These are phyloP conservation scores for Suillus bovinus DNA, from an alignment of 768 basidiomycete genomes.

Conservation along the genomic window DNA sequence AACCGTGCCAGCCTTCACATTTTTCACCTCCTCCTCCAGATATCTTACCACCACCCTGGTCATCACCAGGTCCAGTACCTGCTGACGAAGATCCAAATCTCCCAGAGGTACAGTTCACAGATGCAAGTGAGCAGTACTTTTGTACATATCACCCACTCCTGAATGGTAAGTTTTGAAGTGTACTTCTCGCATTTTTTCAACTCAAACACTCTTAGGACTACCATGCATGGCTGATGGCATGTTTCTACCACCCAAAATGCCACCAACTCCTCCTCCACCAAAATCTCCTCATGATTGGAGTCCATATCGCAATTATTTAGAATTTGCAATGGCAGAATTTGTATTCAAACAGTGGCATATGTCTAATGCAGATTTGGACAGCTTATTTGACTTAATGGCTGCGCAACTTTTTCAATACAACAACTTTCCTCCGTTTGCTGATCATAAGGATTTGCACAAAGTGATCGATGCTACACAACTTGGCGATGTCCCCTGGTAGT, in stretches of 20 bases:
- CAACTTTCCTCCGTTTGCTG: conserved; percentile 23
- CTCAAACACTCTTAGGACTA: neutral
- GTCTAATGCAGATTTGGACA: conserved; percentile 13
- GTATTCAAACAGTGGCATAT: conserved; percentile 22
- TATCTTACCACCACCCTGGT: neutral
- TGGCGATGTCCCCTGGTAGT: conserved; percentile 33
- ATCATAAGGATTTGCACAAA: conserved; percentile 21
- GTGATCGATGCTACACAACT: conserved; percentile 28
- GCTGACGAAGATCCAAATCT: no score
- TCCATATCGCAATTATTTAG: conserved; percentile 13
- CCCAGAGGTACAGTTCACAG: neutral
- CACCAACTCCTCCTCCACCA: conserved; percentile 8
- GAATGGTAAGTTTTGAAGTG: no score
- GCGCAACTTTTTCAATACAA: conserved; percentile 13
- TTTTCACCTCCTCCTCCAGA: neutral
- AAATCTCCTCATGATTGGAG: conserved; percentile 11
- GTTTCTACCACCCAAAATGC: conserved; percentile 4
- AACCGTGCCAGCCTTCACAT: neutral
- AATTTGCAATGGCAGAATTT: conserved; percentile 23
- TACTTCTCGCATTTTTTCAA: no score
- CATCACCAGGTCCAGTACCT: no score
- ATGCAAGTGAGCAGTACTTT: neutral
- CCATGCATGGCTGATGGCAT: conserved; percentile 9
- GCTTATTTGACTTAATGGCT: conserved; percentile 19
- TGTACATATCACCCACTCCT: neutral